Evolutionary conservation across 179 eudicot genomes (phyloP), one percentile per base, ranked within the genome.

Genomic region (Camellia oleifera): DNA sequence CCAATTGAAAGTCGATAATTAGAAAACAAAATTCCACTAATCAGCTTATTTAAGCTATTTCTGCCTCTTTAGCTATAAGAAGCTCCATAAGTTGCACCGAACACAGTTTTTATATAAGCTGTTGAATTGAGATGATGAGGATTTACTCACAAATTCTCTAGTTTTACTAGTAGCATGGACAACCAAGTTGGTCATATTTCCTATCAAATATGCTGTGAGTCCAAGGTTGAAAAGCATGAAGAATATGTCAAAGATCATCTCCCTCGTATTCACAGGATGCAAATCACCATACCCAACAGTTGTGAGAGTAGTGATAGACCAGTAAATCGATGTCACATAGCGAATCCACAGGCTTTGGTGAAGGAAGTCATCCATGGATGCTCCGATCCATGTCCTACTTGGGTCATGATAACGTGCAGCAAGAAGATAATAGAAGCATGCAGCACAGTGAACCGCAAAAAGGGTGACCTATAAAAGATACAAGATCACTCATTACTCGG

Each of bases 131-230:
- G 26, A 5, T 53, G 15, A 50, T 4, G 13, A 40, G 11, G 23
- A 70, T 83, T 58, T 67, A 73, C 98, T 86, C 82, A 93, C 99
- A 82, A 91, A 95, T 88, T 80, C 83, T 78, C 99, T 87, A 63
- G 98, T 95, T 79, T 89, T 91, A 79, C 94, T 89, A 68, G 92
- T 92, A 20, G 94, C 97, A 82, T 94, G 98, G 52, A 91, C 99
- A 52, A 95, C 97, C 89, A 95, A 92, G 86, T 92, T 94, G 84
- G 98, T 95, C 98, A 95, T 93, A 87, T 94, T 93, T 72, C 98
- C 99, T 18, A 94, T 95, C 82, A 95, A 81, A 78, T 95, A 94
- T 0, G 99, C 85, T 11, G 95, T 92, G 68, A 94, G 79, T 11
- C 99, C 99, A 10, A 95, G 92, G 82, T 95, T 95, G 82, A 95